Conservation (phyloP, 352 stramenopile species). For the Blastocystis sp. region DNA sequence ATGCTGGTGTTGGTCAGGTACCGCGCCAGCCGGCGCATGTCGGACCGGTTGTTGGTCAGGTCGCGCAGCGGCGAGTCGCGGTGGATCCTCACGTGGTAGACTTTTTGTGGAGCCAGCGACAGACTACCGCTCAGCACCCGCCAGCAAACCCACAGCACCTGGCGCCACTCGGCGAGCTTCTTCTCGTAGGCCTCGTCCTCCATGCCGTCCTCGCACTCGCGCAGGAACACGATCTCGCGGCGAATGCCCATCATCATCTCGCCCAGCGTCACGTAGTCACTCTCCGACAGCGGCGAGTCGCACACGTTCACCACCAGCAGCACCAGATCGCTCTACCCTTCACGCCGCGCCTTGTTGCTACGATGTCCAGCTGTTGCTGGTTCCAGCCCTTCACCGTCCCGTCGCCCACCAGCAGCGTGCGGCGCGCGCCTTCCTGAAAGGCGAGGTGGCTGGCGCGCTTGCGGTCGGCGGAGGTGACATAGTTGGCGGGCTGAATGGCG, state of each 20-base stretch:
- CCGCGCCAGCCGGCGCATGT: conserved; percentile 80
- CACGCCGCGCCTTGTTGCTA: background rate
- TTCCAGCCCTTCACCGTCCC: conserved; percentile 29
- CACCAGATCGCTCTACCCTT: conserved; percentile 42
- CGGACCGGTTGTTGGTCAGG: conserved; percentile 7
- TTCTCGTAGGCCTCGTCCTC: conserved; percentile 32
- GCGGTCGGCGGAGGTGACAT: conserved; percentile 41
- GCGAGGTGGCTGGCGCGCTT: conserved; percentile 15
- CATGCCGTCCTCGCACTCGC: conserved; percentile 41
- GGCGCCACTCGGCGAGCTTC: conserved; percentile 40
- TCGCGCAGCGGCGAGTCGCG: conserved; percentile 9
- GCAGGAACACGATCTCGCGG: conserved; percentile 62
- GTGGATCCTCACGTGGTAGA: conserved; percentile 58
- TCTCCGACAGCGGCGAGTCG: conserved; percentile 19
- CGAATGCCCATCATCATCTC: conserved; percentile 47
- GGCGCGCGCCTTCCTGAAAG: conserved; percentile 11
- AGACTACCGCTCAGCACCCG: background rate
- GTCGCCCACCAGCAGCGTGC: conserved; percentile 43
- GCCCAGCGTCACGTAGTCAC: conserved; percentile 21
- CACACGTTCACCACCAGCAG: conserved; percentile 65
- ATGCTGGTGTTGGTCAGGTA: conserved; percentile 86
- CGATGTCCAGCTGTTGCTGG: conserved; percentile 7
- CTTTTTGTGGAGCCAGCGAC: conserved; percentile 30
- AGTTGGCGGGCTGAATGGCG: conserved; percentile 32
- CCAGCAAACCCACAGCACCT: background rate